These are phyloP conservation scores for Pseudocercospora pini-densiflorae DNA, from an alignment of 2,329 filamentous ascomycete genomes.

Conservation along the genomic window DNA sequence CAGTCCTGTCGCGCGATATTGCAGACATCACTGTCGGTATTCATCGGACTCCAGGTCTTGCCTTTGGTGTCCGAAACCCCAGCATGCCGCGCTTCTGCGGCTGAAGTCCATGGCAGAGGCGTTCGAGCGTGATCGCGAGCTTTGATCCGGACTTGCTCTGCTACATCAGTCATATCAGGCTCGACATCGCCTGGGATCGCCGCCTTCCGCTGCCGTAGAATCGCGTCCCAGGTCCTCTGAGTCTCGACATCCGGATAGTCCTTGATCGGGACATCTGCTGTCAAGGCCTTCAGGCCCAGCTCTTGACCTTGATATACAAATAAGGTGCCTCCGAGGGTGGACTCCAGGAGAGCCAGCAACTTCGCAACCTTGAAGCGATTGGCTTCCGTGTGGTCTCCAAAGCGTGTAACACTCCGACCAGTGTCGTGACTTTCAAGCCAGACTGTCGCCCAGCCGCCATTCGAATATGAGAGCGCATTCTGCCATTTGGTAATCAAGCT, in stretches of 20 bases:
- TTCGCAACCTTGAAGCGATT: conserved; percentile 56
- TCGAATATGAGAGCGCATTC: conserved; percentile 59
- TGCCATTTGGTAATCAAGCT: conserved; percentile 62
- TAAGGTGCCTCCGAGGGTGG: conserved; percentile 62
- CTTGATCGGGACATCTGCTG: conserved; percentile 61
- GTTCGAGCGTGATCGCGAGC: conserved; percentile 70
- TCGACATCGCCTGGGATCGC: background rate
- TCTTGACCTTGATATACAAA: conserved; percentile 72
- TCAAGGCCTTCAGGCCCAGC: conserved; percentile 67
- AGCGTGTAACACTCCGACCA: conserved; percentile 62
- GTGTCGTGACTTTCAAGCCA: conserved; percentile 71
- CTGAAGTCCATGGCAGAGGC: conserved; percentile 22
- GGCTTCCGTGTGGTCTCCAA: conserved; percentile 55
- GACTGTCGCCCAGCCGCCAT: conserved; percentile 65
- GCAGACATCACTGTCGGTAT: conserved; percentile 24
- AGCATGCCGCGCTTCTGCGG: conserved; percentile 50
- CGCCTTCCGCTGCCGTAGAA: background rate
- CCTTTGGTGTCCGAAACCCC: conserved; percentile 57
- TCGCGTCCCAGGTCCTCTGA: conserved; percentile 20
- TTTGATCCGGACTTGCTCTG: conserved; percentile 59
- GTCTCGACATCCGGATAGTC: conserved; percentile 69
- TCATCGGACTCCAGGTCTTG: conserved; percentile 31
- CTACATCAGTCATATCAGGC: conserved; percentile 44
- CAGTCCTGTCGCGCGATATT: conserved; percentile 24
- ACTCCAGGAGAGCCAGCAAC: conserved; percentile 62